phyloP scores from a whole-genome alignment of 108 stramenopile genomes.

The Cyclotella baltica region DNA sequence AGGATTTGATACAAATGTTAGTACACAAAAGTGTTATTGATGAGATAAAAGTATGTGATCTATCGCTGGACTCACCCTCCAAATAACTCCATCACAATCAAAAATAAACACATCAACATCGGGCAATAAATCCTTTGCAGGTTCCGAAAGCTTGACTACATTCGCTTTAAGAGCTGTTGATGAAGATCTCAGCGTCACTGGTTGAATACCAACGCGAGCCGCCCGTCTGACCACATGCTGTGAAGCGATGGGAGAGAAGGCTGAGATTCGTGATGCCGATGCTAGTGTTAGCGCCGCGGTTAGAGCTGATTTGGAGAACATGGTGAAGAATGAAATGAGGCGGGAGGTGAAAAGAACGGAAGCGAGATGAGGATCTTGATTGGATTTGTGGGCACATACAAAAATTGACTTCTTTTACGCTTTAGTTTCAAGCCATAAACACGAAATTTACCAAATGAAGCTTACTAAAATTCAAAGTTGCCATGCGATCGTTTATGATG shows the following conservation, averaged over 20 bases:
- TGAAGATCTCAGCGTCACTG: slow-evolving; percentile 2
- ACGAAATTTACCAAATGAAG: too few species aligned
- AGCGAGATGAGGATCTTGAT: too few species aligned
- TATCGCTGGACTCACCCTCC: slow-evolving; percentile 64
- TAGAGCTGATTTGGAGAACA: slow-evolving; percentile 34
- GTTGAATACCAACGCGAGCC: not conserved
- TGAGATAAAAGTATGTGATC: too few species aligned
- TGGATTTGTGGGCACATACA: too few species aligned
- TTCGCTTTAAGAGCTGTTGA: slow-evolving; percentile 59
- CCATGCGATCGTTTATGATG: too few species aligned
- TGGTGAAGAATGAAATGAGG: too few species aligned
- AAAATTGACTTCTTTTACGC: too few species aligned
- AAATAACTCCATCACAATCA: slow-evolving; percentile 99
- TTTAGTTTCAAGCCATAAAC: too few species aligned
- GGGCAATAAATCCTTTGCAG: slow-evolving; percentile 72
- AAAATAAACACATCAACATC: slow-evolving; percentile 97
- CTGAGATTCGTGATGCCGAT: slow-evolving; percentile 19
- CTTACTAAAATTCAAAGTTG: too few species aligned
- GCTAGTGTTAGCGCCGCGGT: slow-evolving; percentile 30
- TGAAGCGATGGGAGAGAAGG: slow-evolving; percentile 32
- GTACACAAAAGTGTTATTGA: too few species aligned
- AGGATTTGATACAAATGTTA: too few species aligned
- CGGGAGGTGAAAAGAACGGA: too few species aligned
- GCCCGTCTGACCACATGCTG: not conserved
- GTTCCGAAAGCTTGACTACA: slow-evolving; percentile 77